A percentile compares a stretch with the other conserved stretches of the same genome.
These are phyloP conservation scores for Tetracentron sinense DNA, from an alignment of 164 flowering plant genomes.

Conservation along the genomic window DNA sequence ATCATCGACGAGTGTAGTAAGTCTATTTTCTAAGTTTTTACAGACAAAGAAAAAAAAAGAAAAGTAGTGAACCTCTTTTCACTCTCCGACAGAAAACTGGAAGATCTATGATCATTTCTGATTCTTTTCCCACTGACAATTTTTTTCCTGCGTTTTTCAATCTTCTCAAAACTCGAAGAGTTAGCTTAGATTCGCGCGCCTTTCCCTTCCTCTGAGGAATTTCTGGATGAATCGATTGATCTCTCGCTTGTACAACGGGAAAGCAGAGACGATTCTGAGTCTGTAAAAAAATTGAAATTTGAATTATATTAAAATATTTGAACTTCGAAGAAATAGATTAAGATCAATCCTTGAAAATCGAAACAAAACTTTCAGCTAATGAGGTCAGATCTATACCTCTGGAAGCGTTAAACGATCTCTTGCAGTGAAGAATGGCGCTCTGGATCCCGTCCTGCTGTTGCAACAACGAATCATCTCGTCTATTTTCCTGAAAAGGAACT, in stretches of 20 bases:
- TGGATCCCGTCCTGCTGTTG: constrained; percentile 91
- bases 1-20: too few relatives aligned
- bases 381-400: constrained; percentile 35
- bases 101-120: too few relatives aligned
- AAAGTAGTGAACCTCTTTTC: too few relatives aligned
- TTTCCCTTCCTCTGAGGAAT: constrained; percentile 19
- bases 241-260: constrained; percentile 43
- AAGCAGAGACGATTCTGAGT: constrained; percentile 29
- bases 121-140: too few relatives aligned
- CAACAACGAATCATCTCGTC: constrained; percentile 76
- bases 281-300: constrained; percentile 16
- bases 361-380: not conserved
- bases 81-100: too few relatives aligned
- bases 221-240: constrained; percentile 14
- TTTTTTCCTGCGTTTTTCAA: constrained; percentile 12
- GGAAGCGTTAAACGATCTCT: constrained; percentile 67
- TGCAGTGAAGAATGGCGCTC: constrained; percentile 88
- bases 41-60: too few relatives aligned
- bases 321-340: too few relatives aligned
- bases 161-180: not conserved
- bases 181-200: constrained; percentile 3
- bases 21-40: too few relatives aligned
- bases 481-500: constrained; percentile 23
- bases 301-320: not conserved
- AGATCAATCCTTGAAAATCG: not conserved